phyloP scores from a whole-genome alignment of 2,329 filamentous ascomycete species.

The Emergomyces africanus region DNA sequence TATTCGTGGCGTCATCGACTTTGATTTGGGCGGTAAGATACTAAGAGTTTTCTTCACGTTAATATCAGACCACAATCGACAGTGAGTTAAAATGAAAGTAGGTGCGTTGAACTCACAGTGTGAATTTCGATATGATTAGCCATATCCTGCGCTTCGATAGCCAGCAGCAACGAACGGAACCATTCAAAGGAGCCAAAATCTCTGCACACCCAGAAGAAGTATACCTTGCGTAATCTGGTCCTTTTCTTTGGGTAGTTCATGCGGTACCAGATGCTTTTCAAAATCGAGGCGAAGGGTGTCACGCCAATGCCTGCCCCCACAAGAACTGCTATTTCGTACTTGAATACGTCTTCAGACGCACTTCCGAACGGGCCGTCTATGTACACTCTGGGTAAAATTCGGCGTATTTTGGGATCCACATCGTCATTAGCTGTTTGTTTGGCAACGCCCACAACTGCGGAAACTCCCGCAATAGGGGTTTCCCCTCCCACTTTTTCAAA shows the following conservation, averaged over 20 bases:
- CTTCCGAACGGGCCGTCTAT: constrained; percentile 77
- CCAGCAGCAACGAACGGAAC: constrained; percentile 72
- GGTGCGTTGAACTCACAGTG: constrained; percentile 13
- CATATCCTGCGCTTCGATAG: constrained; percentile 76
- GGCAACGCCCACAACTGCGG: constrained; percentile 57
- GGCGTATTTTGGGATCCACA: constrained; percentile 57
- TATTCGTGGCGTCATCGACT: constrained; percentile 73
- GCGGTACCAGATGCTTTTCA: constrained; percentile 84
- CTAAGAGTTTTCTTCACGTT: constrained; percentile 15
- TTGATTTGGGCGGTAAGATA: constrained; percentile 83
- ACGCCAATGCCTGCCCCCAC: constrained; percentile 41
- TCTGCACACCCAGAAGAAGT: constrained; percentile 87
- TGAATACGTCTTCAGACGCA: constrained; percentile 73
- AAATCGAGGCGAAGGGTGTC: constrained; percentile 40
- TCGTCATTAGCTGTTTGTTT: constrained; percentile 38
- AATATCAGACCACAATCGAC: background rate
- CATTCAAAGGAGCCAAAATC: constrained; percentile 83
- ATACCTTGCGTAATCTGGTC: constrained; percentile 70
- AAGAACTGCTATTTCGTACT: constrained; percentile 40
- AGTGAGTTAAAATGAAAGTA: background rate
- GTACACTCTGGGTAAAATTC: constrained; percentile 66
- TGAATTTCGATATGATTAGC: constrained; percentile 80
- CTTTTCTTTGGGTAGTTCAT: constrained; percentile 72
- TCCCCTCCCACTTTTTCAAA: constrained; percentile 41
- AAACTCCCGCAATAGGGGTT: constrained; percentile 27